phyloP scores from a whole-genome alignment of 2,329 filamentous ascomycete species.

The Colletotrichum plurivorum region DNA sequence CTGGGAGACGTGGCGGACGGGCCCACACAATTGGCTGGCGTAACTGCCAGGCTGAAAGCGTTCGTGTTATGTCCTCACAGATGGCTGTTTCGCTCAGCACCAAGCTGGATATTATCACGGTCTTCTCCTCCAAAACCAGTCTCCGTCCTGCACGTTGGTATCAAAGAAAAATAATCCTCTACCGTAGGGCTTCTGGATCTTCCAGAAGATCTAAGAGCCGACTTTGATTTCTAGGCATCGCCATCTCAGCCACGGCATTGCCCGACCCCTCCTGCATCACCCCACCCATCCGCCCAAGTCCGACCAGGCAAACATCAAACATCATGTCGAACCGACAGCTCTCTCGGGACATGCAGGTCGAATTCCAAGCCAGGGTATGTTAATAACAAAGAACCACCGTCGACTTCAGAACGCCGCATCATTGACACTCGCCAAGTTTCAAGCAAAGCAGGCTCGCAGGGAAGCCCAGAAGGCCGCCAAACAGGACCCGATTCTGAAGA shows the following conservation, averaged over 20 bases:
- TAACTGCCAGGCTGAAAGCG: too few species aligned
- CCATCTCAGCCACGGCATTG: neutral
- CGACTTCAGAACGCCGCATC: neutral
- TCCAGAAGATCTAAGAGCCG: neutral
- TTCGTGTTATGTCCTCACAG: too few species aligned
- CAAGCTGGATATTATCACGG: too few species aligned
- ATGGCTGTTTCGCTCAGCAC: too few species aligned
- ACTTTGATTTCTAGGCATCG: neutral
- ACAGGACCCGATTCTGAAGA: conserved; percentile 72
- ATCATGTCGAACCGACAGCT: conserved; percentile 72
- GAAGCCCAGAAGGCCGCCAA: conserved; percentile 73
- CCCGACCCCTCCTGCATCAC: neutral
- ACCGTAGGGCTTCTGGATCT: too few species aligned
- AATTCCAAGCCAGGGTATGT: conserved; percentile 71
- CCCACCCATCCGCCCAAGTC: conserved; percentile 6
- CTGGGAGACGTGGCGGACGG: too few species aligned
- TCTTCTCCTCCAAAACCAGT: too few species aligned
- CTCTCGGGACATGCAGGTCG: conserved; percentile 73
- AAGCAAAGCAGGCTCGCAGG: conserved; percentile 73
- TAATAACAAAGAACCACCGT: too few species aligned
- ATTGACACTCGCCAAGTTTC: conserved; percentile 58
- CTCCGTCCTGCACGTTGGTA: too few species aligned
- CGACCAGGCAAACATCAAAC: conserved; percentile 23
- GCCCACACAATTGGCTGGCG: too few species aligned
- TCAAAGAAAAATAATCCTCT: too few species aligned